A percentile compares a stretch with the other conserved stretches of the same genome.
phyloP scores from a whole-genome alignment of 2,329 filamentous ascomycete genomes.

The Venturia oleaginea region DNA sequence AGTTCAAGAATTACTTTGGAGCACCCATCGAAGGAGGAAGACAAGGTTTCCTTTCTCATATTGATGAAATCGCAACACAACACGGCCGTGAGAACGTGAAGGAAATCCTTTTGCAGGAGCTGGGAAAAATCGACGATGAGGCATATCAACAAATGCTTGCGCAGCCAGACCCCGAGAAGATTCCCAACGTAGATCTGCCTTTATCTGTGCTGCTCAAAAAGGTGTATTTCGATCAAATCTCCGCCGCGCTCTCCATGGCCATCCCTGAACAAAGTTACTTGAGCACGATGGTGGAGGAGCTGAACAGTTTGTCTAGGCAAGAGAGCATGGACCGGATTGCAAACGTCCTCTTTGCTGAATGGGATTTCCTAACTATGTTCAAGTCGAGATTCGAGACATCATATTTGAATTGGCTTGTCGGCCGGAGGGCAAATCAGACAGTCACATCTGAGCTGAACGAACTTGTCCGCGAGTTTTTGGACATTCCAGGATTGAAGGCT shows the following conservation, averaged over 20 bases:
- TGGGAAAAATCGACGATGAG: neutral
- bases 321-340: neutral
- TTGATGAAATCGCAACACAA: neutral
- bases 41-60: neutral
- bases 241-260: neutral
- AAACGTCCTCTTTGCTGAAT: neutral
- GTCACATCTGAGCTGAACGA: conserved; percentile 43
- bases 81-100: neutral
- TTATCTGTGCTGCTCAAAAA: neutral
- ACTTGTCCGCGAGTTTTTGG: conserved; percentile 47
- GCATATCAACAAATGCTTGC: neutral
- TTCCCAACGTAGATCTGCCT: neutral
- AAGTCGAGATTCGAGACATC: neutral
- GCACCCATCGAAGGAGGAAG: neutral
- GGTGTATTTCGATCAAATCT: neutral
- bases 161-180: neutral
- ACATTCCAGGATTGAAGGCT: conserved; percentile 37
- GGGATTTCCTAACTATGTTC: neutral
- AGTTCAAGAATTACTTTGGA: neutral
- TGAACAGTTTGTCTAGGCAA: neutral
- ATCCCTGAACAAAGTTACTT: neutral
- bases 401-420: neutral
- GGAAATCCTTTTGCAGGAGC: neutral
- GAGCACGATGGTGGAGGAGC: neutral
- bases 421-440: conserved; percentile 37